Evolutionary conservation across 306 rosid genomes (phyloP), one percentile per base, ranked within the genome.

Genomic region (Fragaria ananassa): DNA sequence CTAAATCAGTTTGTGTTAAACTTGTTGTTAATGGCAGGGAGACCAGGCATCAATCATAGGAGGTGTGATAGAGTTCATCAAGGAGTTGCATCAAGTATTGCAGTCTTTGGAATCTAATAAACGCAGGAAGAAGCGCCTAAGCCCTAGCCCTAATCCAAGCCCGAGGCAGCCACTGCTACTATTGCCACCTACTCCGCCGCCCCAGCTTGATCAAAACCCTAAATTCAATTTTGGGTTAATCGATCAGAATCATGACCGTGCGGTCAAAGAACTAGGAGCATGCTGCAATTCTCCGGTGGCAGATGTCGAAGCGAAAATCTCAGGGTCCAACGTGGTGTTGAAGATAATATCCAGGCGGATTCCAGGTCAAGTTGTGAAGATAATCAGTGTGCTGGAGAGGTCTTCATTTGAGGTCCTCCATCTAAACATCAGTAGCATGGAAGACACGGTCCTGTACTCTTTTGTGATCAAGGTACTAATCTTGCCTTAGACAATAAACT

Each of bases 21-120:
- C 34, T 65, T 42, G 35, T 19, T 44, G 12, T 23, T 44, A 6
- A 42, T 13, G 66, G 12, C 69, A 95, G 98, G 98, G 97, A 73
- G 98, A 92, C 39, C 97, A 95, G 87, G 97, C 98, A 74, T 95
- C 99, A 53, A 90, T 95, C 76, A 92, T 95, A 67, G 99, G 96
- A 45, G 99, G 99, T 13, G 99, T 84, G 15, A 91, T 92, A 54
- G 97, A 95, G 34, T 95, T 95, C 78, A 90, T 95, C 82, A 95
- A 95, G 89, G 99, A 95, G 84, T 70, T 95, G 81, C 97, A 95
- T 79, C 97, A 89, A 78, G 92, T 95, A 39, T 85, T 88, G 65
- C 90, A 90, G 78, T 88, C 92, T 5, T 80, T 95, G 83, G 99
- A 95, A 44, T 92, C 97, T 6, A 88, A 88, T 80, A 95, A 95